These are phyloP conservation scores for Suillus decipiens DNA, from an alignment of 768 basidiomycete species.

Conservation along the genomic window DNA sequence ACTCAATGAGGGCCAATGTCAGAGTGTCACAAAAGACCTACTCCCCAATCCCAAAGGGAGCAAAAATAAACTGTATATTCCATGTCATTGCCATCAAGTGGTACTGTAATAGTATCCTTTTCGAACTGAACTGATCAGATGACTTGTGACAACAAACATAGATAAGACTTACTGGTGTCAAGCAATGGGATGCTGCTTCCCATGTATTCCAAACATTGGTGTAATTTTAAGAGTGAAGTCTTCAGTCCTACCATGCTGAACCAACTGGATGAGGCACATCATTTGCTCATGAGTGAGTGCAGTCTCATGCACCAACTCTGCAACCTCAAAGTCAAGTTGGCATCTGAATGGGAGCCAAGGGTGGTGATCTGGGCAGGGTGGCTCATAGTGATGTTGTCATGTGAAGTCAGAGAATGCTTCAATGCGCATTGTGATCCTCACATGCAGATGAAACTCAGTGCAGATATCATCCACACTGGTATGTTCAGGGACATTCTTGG, in stretches of 20 bases:
- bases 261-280: conserved; percentile 21
- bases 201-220: conserved; percentile 24
- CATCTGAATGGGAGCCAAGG: conserved; percentile 36
- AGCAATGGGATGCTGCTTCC: conserved; percentile 15
- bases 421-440: conserved; percentile 9
- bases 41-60: conserved; percentile 30
- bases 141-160: neutral
- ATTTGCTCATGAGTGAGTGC: conserved; percentile 22
- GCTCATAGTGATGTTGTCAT: neutral
- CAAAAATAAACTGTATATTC: conserved; percentile 16
- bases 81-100: neutral
- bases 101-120: conserved; percentile 18
- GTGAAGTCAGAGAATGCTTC: conserved; percentile 21
- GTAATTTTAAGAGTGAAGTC: conserved; percentile 21
- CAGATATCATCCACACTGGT: conserved; percentile 22
- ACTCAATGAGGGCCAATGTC: conserved; percentile 23
- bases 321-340: conserved; percentile 33
- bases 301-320: conserved; percentile 25
- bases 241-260: conserved; percentile 12
- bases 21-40: conserved; percentile 30
- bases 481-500: neutral
- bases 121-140: conserved; percentile 15
- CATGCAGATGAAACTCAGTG: conserved; percentile 25
- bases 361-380: conserved; percentile 10
- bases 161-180: conserved; percentile 13